Evolutionary conservation across 2,329 filamentous ascomycete species (phyloP).

Genomic region (Ceratocystis eucalypticola): DNA sequence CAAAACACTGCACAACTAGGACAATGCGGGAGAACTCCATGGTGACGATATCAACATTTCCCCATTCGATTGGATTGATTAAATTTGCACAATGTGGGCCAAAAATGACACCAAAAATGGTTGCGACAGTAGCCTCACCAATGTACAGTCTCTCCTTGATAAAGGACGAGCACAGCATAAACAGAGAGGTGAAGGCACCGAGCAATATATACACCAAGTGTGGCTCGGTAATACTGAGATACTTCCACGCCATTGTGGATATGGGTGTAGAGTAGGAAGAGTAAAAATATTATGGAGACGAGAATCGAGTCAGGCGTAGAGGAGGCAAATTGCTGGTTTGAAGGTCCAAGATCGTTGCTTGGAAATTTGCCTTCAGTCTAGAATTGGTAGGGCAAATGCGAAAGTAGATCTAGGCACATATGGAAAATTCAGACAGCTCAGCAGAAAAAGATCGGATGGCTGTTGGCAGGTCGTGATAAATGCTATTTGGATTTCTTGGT

Average conservation of each 20-base stretch:
- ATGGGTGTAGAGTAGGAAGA: not conserved
- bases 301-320: not conserved
- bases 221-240: conserved; percentile 76
- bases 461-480: not conserved
- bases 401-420: not conserved
- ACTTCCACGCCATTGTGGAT: conserved; percentile 57
- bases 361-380: not conserved
- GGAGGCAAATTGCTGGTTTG: not conserved
- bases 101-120: conserved; percentile 76
- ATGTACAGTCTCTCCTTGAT: conserved; percentile 99
- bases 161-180: conserved; percentile 95
- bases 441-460: not conserved
- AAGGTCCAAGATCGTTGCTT: not conserved
- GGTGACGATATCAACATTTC: conserved; percentile 72
- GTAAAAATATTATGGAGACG: not conserved
- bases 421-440: not conserved
- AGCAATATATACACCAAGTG: conserved; percentile 98
- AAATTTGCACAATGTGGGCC: conserved; percentile 72
- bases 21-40: conserved; percentile 83
- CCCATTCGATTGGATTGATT: conserved; percentile 65
- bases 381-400: not conserved
- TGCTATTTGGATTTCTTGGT: not conserved
- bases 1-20: conserved; percentile 83
- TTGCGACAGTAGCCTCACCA: conserved; percentile 91
- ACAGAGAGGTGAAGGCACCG: conserved; percentile 90